Conservation (phyloP, 2,329 filamentous ascomycete genomes). For the Grosmannia huntii region DNA sequence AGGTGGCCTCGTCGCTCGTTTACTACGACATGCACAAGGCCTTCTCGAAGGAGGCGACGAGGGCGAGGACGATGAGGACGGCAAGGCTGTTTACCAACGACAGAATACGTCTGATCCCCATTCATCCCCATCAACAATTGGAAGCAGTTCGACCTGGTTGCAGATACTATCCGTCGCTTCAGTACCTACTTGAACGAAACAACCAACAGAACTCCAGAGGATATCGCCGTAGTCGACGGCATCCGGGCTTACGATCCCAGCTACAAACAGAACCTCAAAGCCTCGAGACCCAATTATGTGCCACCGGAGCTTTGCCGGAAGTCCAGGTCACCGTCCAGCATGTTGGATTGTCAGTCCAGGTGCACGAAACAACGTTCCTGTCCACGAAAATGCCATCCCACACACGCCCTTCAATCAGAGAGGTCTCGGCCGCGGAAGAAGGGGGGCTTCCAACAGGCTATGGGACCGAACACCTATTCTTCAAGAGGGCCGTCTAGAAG, state of each 20-base stretch:
- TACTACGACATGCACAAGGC: conserved; percentile 9
- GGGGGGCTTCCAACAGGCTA: background rate
- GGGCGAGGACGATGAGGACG: background rate
- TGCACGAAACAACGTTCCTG: background rate
- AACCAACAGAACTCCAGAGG: background rate
- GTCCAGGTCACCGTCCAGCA: background rate
- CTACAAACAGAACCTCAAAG: background rate
- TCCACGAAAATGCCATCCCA: background rate
- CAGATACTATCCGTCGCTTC: background rate
- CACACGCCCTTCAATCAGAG: background rate
- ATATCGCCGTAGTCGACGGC: conserved; percentile 1
- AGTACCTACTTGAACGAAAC: conserved; percentile 5
- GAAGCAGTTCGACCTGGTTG: conserved; percentile 5
- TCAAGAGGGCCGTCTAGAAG: background rate
- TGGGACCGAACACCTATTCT: background rate
- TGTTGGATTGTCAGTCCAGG: background rate
- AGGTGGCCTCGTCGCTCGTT: conserved; percentile 12
- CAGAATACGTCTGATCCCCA: background rate
- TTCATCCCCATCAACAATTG: background rate
- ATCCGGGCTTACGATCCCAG: conserved; percentile 2
- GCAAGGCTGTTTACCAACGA: background rate
- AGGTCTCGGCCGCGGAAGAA: background rate
- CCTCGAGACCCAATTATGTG: background rate
- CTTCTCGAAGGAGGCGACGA: background rate
- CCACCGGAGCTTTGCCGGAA: background rate